Percentiles rank a stretch among this genome's conserved stretches.
phyloP scores from a whole-genome alignment of 305 asterid species.

The Stenogyne calaminthoides region DNA sequence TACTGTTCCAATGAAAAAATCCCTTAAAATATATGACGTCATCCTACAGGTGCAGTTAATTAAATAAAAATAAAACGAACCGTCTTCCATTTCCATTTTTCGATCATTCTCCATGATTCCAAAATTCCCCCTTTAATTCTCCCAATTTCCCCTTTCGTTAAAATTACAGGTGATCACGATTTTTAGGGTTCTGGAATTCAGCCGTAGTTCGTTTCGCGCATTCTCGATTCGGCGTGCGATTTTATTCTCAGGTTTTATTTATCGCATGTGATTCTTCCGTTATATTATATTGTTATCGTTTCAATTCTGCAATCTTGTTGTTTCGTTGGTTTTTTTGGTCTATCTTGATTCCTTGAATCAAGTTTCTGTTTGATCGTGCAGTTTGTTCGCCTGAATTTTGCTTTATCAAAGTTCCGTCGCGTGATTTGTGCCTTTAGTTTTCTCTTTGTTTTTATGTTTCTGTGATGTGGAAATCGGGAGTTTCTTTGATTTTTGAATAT shows the following conservation, averaged over 20 bases:
- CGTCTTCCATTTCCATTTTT: constrained; percentile 7
- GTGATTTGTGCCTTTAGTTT: constrained; percentile 14
- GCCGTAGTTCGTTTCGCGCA: constrained; percentile 13
- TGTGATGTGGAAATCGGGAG: not conserved
- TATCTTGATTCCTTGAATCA: not conserved
- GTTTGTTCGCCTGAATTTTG: constrained; percentile 13
- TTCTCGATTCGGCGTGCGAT: constrained; percentile 27
- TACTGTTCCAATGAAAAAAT: not conserved
- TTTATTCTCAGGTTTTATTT: not conserved
- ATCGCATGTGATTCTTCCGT: constrained; percentile 29
- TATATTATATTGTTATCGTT: not conserved
- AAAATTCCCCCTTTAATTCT: constrained; percentile 26
- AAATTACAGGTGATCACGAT: constrained; percentile 28
- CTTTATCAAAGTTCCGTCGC: constrained; percentile 3
- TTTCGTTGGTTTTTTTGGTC: not conserved
- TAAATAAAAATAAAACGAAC: not conserved
- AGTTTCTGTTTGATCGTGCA: constrained; percentile 20
- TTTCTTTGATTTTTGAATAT: not conserved
- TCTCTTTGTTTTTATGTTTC: not conserved
- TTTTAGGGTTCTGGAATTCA: constrained; percentile 31
- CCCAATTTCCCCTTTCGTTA: constrained; percentile 7
- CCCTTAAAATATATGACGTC: not conserved
- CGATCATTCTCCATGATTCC: constrained; percentile 25
- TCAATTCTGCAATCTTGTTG: constrained; percentile 3
- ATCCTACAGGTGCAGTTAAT: not conserved